Evolutionary conservation across 2,329 filamentous ascomycete genomes (phyloP), one percentile per base, ranked within the genome.

Genomic region (Helicocarpus griseus): DNA sequence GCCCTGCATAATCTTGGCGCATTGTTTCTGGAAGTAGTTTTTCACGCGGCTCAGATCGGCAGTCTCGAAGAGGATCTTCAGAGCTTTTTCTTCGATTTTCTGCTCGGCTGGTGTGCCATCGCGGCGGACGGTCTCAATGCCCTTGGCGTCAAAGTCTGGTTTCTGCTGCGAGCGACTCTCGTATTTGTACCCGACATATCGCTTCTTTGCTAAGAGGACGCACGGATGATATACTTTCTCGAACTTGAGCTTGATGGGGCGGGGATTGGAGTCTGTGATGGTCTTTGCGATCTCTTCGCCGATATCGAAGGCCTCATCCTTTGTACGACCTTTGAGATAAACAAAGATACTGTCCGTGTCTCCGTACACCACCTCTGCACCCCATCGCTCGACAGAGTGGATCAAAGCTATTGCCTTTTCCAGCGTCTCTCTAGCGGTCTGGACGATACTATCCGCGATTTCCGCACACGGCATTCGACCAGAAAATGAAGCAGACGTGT

Each of bases 211-310:
- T 0, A 98, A 78, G 4, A 98, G 77, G 0, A 97, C 83, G 64
- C 91, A 97, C 0, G 94, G 93, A 57, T 95, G 87, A 68, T 98
- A 98, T 1, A 98, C 91, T 61, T 98, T 98, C 66, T 98, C 93
- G 60, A 98, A 96, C 65, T 97, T 97, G 56, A 98, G 83, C 69
- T 95, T 97, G 58, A 98, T 76, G 0, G 93, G 93, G 1, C 85
- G 81, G 2, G 93, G 94, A 62, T 96, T 98, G 73, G 87, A 85
- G 50, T 88, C 80, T 0, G 93, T 97, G 52, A 98, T 82, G 13
- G 85, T 83, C 61, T 86, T 81, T 31, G 90, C 86, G 55, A 98
- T 98, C 64, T 97, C 91, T 59, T 90, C 82, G 28, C 93, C 94
- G 49, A 98, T 89, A 50, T 85, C 79, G 67, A 98, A 98, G 0